Evolutionary conservation across 164 flowering plant genomes (phyloP), one percentile per base, ranked within the genome.

Genomic region (Annona squamosa): DNA sequence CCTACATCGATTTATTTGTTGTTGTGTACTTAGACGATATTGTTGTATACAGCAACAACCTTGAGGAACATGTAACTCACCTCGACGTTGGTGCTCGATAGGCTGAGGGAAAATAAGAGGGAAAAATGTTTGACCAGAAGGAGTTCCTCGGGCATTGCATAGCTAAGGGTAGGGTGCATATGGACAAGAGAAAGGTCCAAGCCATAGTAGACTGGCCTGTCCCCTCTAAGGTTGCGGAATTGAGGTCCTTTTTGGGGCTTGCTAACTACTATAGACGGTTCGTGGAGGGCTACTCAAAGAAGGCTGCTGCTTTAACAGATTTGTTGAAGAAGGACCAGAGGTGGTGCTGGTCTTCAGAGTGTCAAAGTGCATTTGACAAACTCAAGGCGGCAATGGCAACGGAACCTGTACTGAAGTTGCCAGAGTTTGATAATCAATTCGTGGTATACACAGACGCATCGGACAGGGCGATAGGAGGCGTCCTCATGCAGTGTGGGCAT

Each of bases 381-480:
- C 57, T 52, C 7, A 52, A 52, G 57, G 12, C 7, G 6, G 6
- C 4, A 52, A 52, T 5, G 57, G 57, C 7, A 16, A 52, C 57
- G 12, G 57, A 52, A 52, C 57, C 56, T 16, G 1, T 52, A 16
- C 57, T 52, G 7, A 3, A 52, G 57, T 52, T 52, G 57, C 57
- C 0, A n/a, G 6, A 52, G 12, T 5, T 3, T 5, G 7, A 52
- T 52, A 16, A 37, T 13, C 72, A 69, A 0, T 74, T 74, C 63
- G 65, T 71, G 26, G 75, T 78, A 10, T 52, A 78, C 3, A 67
- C 59, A 2, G 77, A 78, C 52, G 66, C 77, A 4, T 78, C 67
- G 0, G 73, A 72, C 47, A 10, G 7, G 4, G 45, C 7, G 5
- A 62, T 62, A 5, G 65, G 65, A 4, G 37, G 37, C 57, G 4